Percentiles rank a stretch among this genome's conserved stretches.
Evolutionary conservation across 1,284 basidiomycete genomes (phyloP).

Genomic region (Sanguinoderma infundibulare): DNA sequence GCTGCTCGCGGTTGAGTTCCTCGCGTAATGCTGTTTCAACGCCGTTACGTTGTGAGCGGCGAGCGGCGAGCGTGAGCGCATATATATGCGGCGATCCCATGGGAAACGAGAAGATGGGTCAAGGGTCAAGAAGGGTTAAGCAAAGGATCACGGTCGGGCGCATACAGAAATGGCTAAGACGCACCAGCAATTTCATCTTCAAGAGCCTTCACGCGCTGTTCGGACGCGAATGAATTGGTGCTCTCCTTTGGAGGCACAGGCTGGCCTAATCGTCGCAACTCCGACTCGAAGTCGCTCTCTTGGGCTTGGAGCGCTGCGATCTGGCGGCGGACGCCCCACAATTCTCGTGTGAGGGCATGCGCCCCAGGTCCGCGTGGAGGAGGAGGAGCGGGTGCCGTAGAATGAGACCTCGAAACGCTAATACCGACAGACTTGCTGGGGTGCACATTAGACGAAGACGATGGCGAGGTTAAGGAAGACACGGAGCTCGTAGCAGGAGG

Average conservation of each 20-base stretch:
- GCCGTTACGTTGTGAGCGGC: background rate
- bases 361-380: constrained; percentile 7
- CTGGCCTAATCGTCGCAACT: constrained; percentile 31
- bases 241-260: constrained; percentile 17
- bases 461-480: background rate
- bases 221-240: constrained; percentile 11
- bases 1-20: constrained; percentile 19
- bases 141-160: background rate
- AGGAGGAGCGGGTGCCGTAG: constrained; percentile 1
- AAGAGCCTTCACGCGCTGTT: constrained; percentile 15
- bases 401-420: background rate
- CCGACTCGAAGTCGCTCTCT: constrained; percentile 35
- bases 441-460: background rate
- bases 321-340: constrained; percentile 40
- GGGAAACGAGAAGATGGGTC: background rate
- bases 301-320: constrained; percentile 38
- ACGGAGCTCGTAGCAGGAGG: background rate
- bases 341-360: constrained; percentile 32
- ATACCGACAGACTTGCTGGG: background rate
- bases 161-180: background rate
- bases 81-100: background rate
- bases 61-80: background rate
- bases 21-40: constrained; percentile 20
- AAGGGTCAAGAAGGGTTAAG: background rate
- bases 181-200: constrained; percentile 23